Evolutionary conservation across 2,329 filamentous ascomycete genomes (phyloP).

Genomic region (Orbilia oligospora): DNA sequence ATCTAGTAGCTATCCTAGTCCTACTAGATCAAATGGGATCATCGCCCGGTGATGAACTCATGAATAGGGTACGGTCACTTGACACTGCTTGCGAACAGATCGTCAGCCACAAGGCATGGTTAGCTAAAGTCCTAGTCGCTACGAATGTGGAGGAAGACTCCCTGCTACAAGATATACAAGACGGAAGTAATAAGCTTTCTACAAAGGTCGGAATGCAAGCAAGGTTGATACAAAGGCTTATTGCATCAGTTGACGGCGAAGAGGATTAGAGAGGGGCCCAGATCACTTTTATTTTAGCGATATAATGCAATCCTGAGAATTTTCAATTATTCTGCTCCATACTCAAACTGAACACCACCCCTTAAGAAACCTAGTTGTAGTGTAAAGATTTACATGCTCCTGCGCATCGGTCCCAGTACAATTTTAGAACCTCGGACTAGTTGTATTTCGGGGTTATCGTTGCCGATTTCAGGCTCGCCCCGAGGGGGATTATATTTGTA

Average conservation of each 20-base stretch:
- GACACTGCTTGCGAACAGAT: conserved; percentile 80
- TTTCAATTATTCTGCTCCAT: neutral
- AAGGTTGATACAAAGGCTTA: conserved; percentile 73
- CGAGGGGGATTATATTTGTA: neutral
- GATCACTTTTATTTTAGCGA: conserved; percentile 12
- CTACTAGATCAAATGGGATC: conserved; percentile 64
- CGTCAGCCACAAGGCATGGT: conserved; percentile 70
- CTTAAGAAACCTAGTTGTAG: neutral
- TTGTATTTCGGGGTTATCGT: neutral
- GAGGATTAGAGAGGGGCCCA: conserved; percentile 47
- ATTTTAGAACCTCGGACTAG: neutral
- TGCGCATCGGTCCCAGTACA: neutral
- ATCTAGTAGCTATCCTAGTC: conserved; percentile 61
- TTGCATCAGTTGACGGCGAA: conserved; percentile 68
- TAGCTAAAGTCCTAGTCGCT: conserved; percentile 63
- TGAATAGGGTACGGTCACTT: conserved; percentile 74
- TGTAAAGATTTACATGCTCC: neutral
- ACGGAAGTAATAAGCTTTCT: conserved; percentile 78
- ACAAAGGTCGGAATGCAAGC: conserved; percentile 81
- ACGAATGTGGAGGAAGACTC: conserved; percentile 63
- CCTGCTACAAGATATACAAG: conserved; percentile 73
- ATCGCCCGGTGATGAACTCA: conserved; percentile 70
- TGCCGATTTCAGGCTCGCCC: neutral
- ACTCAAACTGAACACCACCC: no score
- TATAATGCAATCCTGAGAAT: conserved; percentile 2